Conservation (phyloP, 1,284 basidiomycete species). For the Ustilago tritici region DNA sequence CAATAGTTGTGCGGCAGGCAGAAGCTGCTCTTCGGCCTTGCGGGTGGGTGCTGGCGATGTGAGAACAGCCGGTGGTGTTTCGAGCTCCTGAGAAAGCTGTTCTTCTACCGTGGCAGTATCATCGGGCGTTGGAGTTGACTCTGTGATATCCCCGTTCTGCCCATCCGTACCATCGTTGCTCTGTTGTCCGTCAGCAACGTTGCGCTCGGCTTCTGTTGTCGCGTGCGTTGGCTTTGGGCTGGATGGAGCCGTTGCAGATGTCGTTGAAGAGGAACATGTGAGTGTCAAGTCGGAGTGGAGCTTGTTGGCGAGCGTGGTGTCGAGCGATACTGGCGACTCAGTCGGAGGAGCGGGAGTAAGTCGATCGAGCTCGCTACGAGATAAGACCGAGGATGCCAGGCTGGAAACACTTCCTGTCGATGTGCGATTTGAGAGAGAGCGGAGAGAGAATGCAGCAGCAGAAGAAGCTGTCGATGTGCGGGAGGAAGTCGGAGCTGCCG, state of each 20-base stretch:
- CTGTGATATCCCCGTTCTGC: slow-evolving; percentile 5
- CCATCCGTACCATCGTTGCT: slow-evolving; percentile 3
- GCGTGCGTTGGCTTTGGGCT: slow-evolving; percentile 13
- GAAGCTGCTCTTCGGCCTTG: background rate
- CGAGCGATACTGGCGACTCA: slow-evolving; percentile 18
- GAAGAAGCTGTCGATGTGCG: slow-evolving; percentile 52
- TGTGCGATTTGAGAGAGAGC: slow-evolving; percentile 56
- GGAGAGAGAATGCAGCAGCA: slow-evolving; percentile 56
- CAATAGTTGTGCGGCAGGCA: background rate
- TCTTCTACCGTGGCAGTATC: background rate
- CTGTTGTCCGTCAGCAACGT: background rate
- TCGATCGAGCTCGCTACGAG: slow-evolving; percentile 26
- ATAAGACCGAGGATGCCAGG: slow-evolving; percentile 34
- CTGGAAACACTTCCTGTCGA: slow-evolving; percentile 56
- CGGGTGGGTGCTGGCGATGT: background rate
- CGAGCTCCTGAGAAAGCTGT: background rate
- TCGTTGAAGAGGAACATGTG: slow-evolving; percentile 16
- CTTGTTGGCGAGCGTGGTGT: slow-evolving; percentile 11
- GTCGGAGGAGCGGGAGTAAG: slow-evolving; percentile 16
- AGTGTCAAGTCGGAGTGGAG: slow-evolving; percentile 10
- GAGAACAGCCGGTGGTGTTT: background rate
- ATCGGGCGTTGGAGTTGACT: slow-evolving; percentile 2
- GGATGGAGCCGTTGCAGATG: slow-evolving; percentile 32
- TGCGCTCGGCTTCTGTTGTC: background rate
- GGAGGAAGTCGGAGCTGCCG: slow-evolving; percentile 33